Percentiles rank a stretch among this genome's conserved stretches.
These are phyloP conservation scores for Fusarium anthophilum DNA, from an alignment of 2,329 filamentous ascomycete species.

Conservation along the genomic window DNA sequence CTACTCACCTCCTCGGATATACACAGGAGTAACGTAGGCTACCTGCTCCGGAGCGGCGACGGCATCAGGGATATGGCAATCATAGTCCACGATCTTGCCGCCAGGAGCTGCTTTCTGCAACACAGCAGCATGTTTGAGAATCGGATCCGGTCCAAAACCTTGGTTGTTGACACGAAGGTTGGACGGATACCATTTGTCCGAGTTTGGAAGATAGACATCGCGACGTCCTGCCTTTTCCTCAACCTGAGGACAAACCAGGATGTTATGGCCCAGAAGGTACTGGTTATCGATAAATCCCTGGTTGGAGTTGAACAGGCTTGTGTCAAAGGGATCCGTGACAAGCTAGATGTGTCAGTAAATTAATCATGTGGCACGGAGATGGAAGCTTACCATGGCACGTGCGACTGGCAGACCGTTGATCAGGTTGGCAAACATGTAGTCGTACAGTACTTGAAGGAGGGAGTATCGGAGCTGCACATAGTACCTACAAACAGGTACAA, in stretches of 20 bases:
- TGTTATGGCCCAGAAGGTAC: background rate
- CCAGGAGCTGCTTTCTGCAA: background rate
- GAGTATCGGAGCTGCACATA: slow-evolving; percentile 1
- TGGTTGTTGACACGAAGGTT: background rate
- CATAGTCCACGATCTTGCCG: background rate
- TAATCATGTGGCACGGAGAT: rapidly evolving
- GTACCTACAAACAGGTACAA: background rate
- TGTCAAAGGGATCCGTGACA: background rate
- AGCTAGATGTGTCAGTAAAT: background rate
- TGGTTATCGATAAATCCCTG: background rate
- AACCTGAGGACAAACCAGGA: background rate
- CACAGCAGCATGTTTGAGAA: background rate
- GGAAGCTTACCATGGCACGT: background rate
- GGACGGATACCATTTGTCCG: background rate
- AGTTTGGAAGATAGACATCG: background rate
- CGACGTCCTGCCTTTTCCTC: background rate
- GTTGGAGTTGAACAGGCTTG: background rate
- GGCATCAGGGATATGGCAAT: background rate
- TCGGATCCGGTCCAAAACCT: background rate
- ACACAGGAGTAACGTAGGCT: background rate
- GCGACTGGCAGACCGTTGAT: background rate
- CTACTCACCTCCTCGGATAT: background rate
- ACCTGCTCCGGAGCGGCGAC: background rate
- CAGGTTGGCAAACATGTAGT: slow-evolving; percentile 4
- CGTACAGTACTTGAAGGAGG: background rate